phyloP scores from a whole-genome alignment of 2,329 filamentous ascomycete species.

The Xylariaceae sp. region DNA sequence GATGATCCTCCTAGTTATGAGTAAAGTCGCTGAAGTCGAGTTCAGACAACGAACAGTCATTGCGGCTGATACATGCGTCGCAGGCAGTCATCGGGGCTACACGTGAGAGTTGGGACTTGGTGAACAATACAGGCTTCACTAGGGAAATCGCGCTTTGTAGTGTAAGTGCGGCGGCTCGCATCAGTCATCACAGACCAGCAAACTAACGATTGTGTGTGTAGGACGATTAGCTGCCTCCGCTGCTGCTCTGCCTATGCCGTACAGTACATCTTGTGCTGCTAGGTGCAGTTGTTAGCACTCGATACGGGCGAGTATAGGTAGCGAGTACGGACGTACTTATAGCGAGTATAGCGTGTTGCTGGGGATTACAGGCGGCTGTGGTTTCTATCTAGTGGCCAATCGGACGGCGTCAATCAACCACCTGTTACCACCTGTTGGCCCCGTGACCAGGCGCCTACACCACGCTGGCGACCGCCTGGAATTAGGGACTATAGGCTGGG shows the following conservation, averaged over 20 bases:
- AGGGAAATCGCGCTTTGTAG: too few species aligned
- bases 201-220: too few species aligned
- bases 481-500: too few species aligned
- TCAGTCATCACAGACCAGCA: background rate
- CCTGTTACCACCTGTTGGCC: background rate
- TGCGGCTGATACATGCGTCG: background rate
- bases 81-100: background rate
- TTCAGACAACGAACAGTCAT: background rate
- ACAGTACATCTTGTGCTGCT: too few species aligned
- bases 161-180: background rate
- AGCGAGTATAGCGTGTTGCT: too few species aligned
- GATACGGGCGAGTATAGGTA: too few species aligned
- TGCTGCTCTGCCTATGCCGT: too few species aligned
- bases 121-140: background rate
- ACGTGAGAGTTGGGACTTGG: background rate
- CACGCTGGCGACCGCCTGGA: background rate
- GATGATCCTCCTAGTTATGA: background rate
- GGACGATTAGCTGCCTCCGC: too few species aligned
- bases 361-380: too few species aligned
- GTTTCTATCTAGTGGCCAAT: slow-evolving; percentile 9
- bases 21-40: background rate
- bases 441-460: background rate
- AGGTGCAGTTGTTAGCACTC: too few species aligned
- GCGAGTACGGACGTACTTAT: too few species aligned
- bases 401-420: slow-evolving; percentile 1